These are phyloP conservation scores for Lasiodiplodia hormozganensis DNA, from an alignment of 2,329 filamentous ascomycete genomes.

Conservation along the genomic window DNA sequence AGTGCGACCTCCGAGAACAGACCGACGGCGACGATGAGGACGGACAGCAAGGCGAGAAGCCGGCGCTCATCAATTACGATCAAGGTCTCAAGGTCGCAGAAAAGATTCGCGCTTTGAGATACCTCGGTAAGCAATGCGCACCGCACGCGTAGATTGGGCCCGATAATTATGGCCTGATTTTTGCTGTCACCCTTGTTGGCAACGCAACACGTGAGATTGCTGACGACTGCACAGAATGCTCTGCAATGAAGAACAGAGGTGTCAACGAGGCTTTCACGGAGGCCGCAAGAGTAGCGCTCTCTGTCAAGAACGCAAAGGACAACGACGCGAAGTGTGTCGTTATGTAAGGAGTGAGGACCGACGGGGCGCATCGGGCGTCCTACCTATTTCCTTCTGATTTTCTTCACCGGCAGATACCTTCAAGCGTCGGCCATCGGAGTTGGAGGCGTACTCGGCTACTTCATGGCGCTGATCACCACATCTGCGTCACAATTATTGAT, in stretches of 20 bases:
- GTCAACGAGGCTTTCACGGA: conserved; percentile 99
- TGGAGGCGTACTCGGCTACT: conserved; percentile 27
- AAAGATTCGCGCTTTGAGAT: conserved; percentile 89
- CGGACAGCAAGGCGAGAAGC: conserved; percentile 49
- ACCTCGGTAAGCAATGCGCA: conserved; percentile 67
- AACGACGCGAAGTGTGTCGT: conserved; percentile 52
- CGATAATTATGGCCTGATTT: background rate
- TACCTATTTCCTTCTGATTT: conserved; percentile 19
- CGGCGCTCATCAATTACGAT: conserved; percentile 84
- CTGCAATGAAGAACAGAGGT: conserved; percentile 95
- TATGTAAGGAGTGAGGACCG: conserved; percentile 40
- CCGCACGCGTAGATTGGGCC: conserved; percentile 9
- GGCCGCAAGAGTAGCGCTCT: conserved; percentile 88
- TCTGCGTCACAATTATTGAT: conserved; percentile 2
- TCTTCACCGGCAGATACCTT: conserved; percentile 27
- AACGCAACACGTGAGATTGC: conserved; percentile 19
- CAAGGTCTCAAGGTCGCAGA: conserved; percentile 90
- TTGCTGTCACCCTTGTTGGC: background rate
- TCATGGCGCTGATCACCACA: conserved; percentile 8
- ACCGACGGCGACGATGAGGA: conserved; percentile 69
- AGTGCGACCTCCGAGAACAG: conserved; percentile 91
- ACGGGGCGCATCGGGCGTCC: background rate
- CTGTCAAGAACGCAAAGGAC: conserved; percentile 59
- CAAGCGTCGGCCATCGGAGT: conserved; percentile 23
- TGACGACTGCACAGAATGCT: conserved; percentile 73